Evolutionary conservation across 106 monocot species (phyloP), one percentile per base, ranked within the genome.

Genomic region (Allium sativum): DNA sequence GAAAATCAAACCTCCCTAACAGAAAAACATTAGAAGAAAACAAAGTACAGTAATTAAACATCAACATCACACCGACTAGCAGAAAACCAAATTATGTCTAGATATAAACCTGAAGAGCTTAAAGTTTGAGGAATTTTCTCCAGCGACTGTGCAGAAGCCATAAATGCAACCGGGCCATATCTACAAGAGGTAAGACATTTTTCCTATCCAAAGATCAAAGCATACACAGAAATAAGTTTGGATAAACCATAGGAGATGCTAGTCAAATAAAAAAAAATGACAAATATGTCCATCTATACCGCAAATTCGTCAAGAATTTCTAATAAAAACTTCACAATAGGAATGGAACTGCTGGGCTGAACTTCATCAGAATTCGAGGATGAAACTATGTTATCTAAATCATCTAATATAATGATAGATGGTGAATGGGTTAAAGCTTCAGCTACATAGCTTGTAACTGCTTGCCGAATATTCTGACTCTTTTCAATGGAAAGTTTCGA

Each of bases 1-100:
- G 92, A 55, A 88, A 88, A 82, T 92, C 98, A 79, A 98, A 92
- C 61, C 98, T 80, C 56, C 98, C 98, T 98, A 81, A 50, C 31
- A 31, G 31, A 31, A 44, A 53, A 48, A 48, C 42, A 10, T 55
- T 31, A 45, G 41, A 47, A 59, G 42, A 71, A 44, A 69, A 53
- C 48, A 12, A 47, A 53, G 42, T 41, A n/a, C n/a, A 65, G 18
- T 21, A 52, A 69, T 7, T 21, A 53, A 9, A 21, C 48, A n/a
- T 6, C 56, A 46, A 31, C 5, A 6, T 50, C 16, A 10, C 40
- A 31, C 55, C 43, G 44, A 66, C 52, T 41, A 65, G 52, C 16
- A 11, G 16, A 47, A 18, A 59, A 43, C 22, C 58, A 73, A 11
- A 51, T 18, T 55, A 40, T 41, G 40, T 10, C 13, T 14, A 70